Percentiles rank a stretch among this genome's conserved stretches.
Conservation (phyloP, 495 filamentous ascomycete genomes). For the Aspergillus sclerotioniger region DNA sequence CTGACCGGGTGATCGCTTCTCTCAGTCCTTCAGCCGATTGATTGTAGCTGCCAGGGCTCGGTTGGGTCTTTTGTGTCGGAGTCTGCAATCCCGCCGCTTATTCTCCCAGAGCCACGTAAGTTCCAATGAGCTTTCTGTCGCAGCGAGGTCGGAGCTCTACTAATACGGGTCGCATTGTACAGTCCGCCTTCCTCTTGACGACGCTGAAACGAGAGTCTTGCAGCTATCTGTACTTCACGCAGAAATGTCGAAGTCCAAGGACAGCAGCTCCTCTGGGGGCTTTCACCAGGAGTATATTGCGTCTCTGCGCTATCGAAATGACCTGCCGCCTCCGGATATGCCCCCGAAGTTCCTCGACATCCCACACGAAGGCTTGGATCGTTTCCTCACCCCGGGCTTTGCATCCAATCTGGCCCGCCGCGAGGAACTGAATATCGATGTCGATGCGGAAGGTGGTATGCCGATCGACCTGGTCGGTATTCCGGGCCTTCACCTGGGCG, state of each 20-base stretch:
- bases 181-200: constrained; percentile 6
- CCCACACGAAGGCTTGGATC: constrained; percentile 82
- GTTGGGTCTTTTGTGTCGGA: constrained; percentile 12
- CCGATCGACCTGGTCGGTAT: constrained; percentile 92
- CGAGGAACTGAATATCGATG: constrained; percentile 93
- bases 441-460: constrained; percentile 97
- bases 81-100: constrained; percentile 14
- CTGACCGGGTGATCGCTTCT: not conserved
- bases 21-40: constrained; percentile 16
- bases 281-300: constrained; percentile 96
- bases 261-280: constrained; percentile 53
- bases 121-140: constrained; percentile 2
- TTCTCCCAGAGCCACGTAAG: constrained; percentile 15
- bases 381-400: constrained; percentile 85
- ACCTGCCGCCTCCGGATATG: constrained; percentile 85
- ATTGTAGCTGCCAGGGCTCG: constrained; percentile 8
- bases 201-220: not conserved
- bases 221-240: not conserved
- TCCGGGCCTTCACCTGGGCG: constrained; percentile 89
- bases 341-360: constrained; percentile 96
- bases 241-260: constrained; percentile 40
- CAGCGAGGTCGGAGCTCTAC: constrained; percentile 5
- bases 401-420: constrained; percentile 83
- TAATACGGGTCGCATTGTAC: constrained; percentile 13
- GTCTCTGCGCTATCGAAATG: constrained; percentile 90